Evolutionary conservation across 768 basidiomycete species (phyloP).

Genomic region (Suillus tomentosus): DNA sequence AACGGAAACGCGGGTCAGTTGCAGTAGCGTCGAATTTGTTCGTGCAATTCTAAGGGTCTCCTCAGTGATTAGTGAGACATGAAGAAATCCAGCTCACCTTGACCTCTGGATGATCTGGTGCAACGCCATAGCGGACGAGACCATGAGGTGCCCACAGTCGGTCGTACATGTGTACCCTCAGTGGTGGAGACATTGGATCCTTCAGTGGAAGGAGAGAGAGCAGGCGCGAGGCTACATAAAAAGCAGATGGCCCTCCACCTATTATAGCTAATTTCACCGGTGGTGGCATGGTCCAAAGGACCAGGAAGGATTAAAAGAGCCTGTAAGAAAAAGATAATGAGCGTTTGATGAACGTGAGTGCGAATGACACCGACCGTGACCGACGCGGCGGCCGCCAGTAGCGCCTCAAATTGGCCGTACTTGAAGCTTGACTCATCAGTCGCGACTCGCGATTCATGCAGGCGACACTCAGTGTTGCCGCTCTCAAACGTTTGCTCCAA

Average conservation of each 20-base stretch:
- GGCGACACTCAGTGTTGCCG: conserved; percentile 60
- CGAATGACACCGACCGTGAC: not conserved
- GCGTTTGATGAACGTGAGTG: not conserved
- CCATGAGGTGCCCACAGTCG: conserved; percentile 94
- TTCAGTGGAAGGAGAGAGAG: conserved; percentile 57
- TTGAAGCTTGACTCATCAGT: not conserved
- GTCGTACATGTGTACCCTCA: conserved; percentile 87
- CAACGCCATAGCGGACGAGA: conserved; percentile 93
- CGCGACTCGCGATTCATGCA: conserved; percentile 49
- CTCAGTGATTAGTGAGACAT: conserved; percentile 17
- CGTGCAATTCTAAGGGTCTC: conserved; percentile 78
- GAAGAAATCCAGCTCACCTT: conserved; percentile 52
- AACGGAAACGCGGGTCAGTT: conserved; percentile 76
- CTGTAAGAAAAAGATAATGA: not conserved
- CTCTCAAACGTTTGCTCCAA: conserved; percentile 46
- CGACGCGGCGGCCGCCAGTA: not conserved
- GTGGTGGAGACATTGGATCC: conserved; percentile 33
- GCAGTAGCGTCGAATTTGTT: conserved; percentile 90
- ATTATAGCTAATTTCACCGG: conserved; percentile 82
- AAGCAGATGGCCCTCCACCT: conserved; percentile 95
- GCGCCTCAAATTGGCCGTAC: not conserved
- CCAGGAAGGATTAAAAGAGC: not conserved
- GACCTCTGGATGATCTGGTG: conserved; percentile 98
- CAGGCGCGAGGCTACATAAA: conserved; percentile 90
- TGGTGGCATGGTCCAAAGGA: conserved; percentile 15